Evolutionary conservation across 805 yeast genomes (phyloP).

Genomic region (Nakazawaea sp.): DNA sequence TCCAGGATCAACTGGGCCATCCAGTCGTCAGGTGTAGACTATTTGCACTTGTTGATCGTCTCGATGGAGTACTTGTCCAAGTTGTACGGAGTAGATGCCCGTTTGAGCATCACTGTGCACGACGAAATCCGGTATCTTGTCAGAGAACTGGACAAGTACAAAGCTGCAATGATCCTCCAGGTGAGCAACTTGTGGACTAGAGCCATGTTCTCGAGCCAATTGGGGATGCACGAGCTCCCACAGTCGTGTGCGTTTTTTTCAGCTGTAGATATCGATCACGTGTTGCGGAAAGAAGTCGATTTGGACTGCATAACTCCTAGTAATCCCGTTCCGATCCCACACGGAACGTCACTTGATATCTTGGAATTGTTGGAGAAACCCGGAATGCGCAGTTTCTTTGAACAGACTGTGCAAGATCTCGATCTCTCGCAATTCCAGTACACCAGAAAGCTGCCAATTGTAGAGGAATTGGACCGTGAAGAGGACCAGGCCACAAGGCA

Average conservation of each 20-base stretch:
- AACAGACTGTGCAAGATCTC: constrained; percentile 9
- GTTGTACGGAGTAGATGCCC: constrained; percentile 60
- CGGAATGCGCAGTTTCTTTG: constrained; percentile 22
- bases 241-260: constrained; percentile 95
- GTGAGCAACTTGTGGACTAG: constrained; percentile 93
- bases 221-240: constrained; percentile 86
- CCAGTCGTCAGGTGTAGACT: constrained; percentile 97
- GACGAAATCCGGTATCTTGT: constrained; percentile 87
- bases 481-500: constrained; percentile 17
- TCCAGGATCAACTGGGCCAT: constrained; percentile 97
- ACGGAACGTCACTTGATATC: constrained; percentile 76
- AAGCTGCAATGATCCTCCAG: constrained; percentile 79
- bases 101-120: constrained; percentile 85
- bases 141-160: constrained; percentile 64
- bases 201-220: constrained; percentile 87
- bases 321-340: constrained; percentile 59
- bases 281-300: constrained; percentile 88
- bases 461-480: constrained; percentile 20
- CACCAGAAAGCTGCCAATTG: constrained; percentile 15
- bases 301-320: constrained; percentile 91
- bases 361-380: constrained; percentile 35
- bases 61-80: constrained; percentile 80
- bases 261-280: constrained; percentile 84
- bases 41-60: constrained; percentile 74
- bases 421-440: constrained; percentile 14